phyloP scores from a whole-genome alignment of 768 basidiomycete species.

The Goffeauzyma gilvescens region DNA sequence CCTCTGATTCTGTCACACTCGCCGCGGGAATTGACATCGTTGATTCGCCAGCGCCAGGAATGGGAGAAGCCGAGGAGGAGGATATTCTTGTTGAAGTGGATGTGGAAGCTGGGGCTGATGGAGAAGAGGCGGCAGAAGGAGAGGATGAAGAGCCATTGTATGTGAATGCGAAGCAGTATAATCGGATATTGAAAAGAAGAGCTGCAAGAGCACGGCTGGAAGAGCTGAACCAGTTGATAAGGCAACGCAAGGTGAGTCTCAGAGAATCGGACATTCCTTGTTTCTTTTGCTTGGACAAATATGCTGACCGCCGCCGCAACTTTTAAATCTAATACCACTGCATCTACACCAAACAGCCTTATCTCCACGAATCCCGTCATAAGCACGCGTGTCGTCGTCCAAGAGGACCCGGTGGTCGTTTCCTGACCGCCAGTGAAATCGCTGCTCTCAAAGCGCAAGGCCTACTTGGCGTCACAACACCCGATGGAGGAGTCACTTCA shows the following conservation, averaged over 20 bases:
- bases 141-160: conserved; percentile 74
- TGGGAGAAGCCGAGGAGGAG: neutral
- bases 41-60: no score
- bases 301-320: no score
- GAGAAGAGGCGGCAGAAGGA: conserved; percentile 12
- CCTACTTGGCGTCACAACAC: no score
- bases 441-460: conserved; percentile 26
- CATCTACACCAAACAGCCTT: conserved; percentile 44
- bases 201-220: conserved; percentile 77
- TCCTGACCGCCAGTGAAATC: conserved; percentile 90
- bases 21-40: no score
- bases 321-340: neutral
- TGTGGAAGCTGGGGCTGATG: conserved; percentile 11
- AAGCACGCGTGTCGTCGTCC: conserved; percentile 96
- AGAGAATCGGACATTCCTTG: neutral
- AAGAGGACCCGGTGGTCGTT: conserved; percentile 87
- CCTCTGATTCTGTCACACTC: no score
- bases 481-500: no score
- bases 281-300: conserved; percentile 1
- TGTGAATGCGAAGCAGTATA: conserved; percentile 98
- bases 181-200: conserved; percentile 88
- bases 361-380: conserved; percentile 93
- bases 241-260: conserved; percentile 63
- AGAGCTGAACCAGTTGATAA: conserved; percentile 78
- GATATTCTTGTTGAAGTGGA: neutral